Evolutionary conservation across 2,329 filamentous ascomycete species (phyloP), one percentile per base, ranked within the genome.

Genomic region (Catunica adiposa): DNA sequence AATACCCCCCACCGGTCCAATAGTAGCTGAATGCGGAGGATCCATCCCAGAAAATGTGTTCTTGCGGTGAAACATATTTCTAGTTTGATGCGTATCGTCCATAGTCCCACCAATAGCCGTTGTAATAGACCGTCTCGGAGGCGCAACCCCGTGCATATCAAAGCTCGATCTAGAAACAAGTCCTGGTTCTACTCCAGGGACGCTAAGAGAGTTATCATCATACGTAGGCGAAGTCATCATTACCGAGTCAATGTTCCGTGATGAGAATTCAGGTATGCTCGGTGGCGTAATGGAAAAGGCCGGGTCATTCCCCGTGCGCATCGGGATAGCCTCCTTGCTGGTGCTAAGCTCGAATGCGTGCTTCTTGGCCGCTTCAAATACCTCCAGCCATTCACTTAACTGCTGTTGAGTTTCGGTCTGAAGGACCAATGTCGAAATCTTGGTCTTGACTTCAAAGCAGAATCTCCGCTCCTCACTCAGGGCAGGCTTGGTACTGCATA

Each of bases 391-490:
- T 63, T 94, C 86, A 58, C 86, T 89, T n/a, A 98, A 77, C 65
- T 97, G 87, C 52, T 73, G 74, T 66, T 98, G 92, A 0, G 88
- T 95, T 66, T 98, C 92, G 3, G 90, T 86, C 69, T 98, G 92
- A 2, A 98, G 74, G 58, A 96, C 72, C 60, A 95, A 82, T 52
- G 83, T 92, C 60, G 86, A 86, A 64, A 87, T 94, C 68, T 96
- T 98, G 1, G 92, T 98, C 73, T 97, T 98, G 64, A 98, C 85
- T 68, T 98, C 92, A 63, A 98, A 96, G 66, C 92, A 97, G 68
- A 97, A 98, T 15, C 92, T 80, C 40, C 92, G 81, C 64, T 98
- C 92, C 68, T 98, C 92, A 61, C 87, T 83, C 53, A 94, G 84
- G 0, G 89, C 89, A 17, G 89, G 89, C 63, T 90, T 87, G 51